Evolutionary conservation across 495 filamentous ascomycete species (phyloP).

Genomic region (Penicillium chermesinum): DNA sequence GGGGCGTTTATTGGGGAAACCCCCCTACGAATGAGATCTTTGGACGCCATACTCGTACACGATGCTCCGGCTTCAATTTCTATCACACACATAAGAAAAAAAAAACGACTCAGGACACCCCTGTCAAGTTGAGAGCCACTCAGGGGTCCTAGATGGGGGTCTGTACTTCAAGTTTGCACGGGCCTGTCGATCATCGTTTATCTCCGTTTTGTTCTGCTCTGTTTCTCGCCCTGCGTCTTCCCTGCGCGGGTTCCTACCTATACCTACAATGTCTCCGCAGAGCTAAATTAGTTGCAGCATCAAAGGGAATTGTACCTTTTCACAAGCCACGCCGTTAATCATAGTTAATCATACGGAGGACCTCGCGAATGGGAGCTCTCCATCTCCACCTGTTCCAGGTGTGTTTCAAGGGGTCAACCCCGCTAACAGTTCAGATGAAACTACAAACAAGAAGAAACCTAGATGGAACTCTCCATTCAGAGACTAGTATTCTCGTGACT

Average conservation of each 20-base stretch:
- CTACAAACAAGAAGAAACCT: neutral
- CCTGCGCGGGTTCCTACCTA: neutral
- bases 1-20: neutral
- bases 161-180: slow-evolving; percentile 4
- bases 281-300: neutral
- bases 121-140: neutral
- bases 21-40: neutral
- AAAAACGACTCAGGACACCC: neutral
- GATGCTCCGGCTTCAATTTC: neutral
- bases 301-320: neutral
- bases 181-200: slow-evolving; percentile 2
- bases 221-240: neutral
- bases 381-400: neutral
- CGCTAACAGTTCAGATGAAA: neutral
- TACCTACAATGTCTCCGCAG: neutral
- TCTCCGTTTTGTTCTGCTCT: neutral
- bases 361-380: neutral
- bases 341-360: neutral
- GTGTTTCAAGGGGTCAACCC: neutral
- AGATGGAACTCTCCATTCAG: neutral
- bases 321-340: neutral
- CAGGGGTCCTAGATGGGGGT: neutral
- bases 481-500: neutral
- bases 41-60: too few relatives aligned
- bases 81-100: neutral